Evolutionary conservation across 192 early-diverging fungal species (phyloP).

Genomic region (Chytriomyces sp.): DNA sequence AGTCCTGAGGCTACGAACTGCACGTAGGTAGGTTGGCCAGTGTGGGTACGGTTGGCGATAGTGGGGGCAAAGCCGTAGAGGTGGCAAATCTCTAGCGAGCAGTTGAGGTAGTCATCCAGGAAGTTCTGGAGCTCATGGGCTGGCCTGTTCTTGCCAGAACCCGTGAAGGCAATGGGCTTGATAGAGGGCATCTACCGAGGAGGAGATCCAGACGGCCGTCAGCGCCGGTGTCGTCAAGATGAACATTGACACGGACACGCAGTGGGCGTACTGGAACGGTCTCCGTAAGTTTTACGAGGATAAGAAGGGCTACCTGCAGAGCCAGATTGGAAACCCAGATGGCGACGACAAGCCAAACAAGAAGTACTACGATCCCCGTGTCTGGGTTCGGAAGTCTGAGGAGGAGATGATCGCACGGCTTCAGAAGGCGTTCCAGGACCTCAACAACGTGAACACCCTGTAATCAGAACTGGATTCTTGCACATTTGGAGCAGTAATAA

Average conservation of each 20-base stretch:
- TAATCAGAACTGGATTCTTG: conserved; percentile 15
- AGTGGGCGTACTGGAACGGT: conserved; percentile 93
- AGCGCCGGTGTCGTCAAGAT: conserved; percentile 92
- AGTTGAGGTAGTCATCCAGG: no score
- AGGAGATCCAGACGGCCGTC: conserved; percentile 84
- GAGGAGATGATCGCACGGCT: conserved; percentile 86
- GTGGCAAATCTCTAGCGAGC: no score
- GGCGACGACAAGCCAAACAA: conserved; percentile 97
- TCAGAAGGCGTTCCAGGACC: conserved; percentile 74
- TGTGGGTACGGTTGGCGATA: no score
- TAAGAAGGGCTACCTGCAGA: conserved; percentile 87
- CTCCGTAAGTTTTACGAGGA: conserved; percentile 84
- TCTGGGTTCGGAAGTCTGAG: conserved; percentile 88
- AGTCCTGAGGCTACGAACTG: no score
- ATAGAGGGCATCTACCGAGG: conserved; percentile 69
- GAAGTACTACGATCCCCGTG: conserved; percentile 97
- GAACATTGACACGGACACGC: conserved; percentile 99
- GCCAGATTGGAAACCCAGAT: conserved; percentile 95
- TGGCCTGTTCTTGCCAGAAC: no score
- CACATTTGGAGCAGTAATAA: no score
- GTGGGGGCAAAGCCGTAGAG: no score
- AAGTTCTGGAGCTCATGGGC: no score
- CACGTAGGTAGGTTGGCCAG: no score
- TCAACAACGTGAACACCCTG: conserved; percentile 50
- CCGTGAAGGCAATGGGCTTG: no score